Evolutionary conservation across 371 early-diverging fungal species (phyloP).

Genomic region (Mucor circinelloides): DNA sequence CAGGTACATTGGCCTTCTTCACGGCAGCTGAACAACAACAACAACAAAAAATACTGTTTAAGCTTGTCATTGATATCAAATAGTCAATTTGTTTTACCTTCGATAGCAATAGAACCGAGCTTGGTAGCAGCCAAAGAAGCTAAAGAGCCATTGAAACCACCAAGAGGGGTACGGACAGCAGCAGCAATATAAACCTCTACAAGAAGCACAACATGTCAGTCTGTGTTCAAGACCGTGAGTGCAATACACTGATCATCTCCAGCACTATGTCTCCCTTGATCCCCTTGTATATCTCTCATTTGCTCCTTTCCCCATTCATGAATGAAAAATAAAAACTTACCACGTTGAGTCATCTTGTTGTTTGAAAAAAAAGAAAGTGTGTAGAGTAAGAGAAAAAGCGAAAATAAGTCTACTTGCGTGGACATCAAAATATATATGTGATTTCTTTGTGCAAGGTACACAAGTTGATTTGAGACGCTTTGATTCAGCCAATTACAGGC

Average conservation of each 20-base stretch:
- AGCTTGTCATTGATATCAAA: background rate
- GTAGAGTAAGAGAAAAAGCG: background rate
- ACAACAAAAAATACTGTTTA: background rate
- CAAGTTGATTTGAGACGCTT: background rate
- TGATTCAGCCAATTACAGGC: background rate
- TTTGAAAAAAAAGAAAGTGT: background rate
- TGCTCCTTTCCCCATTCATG: background rate
- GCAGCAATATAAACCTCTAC: constrained; percentile 88
- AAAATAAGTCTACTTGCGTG: background rate
- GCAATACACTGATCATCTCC: background rate
- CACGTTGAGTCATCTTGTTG: background rate
- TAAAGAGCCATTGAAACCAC: constrained; percentile 90
- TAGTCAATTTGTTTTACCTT: constrained; percentile 58
- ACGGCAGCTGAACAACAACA: constrained; percentile 79
- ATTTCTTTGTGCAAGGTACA: constrained; percentile 3
- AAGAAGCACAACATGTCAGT: background rate
- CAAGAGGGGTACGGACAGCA: constrained; percentile 92
- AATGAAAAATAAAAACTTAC: background rate
- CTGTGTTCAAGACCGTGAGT: background rate
- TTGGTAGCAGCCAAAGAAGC: constrained; percentile 84
- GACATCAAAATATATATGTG: constrained; percentile 4
- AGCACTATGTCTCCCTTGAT: background rate
- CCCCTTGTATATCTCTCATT: background rate
- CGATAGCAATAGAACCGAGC: constrained; percentile 89
- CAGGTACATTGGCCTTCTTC: constrained; percentile 67